Base-by-base conservation (phyloP, 495 filamentous ascomycete genomes). In the Baudoinia panamericana region DNA sequence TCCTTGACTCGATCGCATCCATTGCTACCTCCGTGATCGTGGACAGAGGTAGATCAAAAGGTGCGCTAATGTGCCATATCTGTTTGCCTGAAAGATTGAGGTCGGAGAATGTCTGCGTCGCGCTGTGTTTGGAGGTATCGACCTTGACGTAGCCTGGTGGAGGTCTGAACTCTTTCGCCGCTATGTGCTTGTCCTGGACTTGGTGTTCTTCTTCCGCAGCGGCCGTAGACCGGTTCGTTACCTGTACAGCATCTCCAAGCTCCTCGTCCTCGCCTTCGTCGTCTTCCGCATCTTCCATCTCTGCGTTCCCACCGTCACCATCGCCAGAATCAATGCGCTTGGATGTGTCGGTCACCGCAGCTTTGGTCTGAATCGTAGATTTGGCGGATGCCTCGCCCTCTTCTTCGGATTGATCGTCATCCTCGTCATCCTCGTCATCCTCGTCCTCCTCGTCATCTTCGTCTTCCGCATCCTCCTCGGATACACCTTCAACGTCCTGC, bases 11-110 rank as follows among this genome's bases (percentile, higher is more conserved):
- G 15, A 61, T 49, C 17, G 53, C 49, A 17, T 59, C 52, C 18
- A 63, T 30, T 0, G 64, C 59, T 5, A 70, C 32, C 20, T 65
- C 47, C 33, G 57, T 57, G 24, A 74, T 49, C 4, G 60, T 45
- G 19, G 47, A 39, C 4, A 74, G 45, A 4, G 70, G 58, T 7
- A 73, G 43, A 9, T 56, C 59, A 5, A 60, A 58, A 21, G 70
- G 70, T 23, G 64, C 65, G n/a, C 61, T 67, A 24, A 74, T 64
- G 45, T 74, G 66, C 70, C 70, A 74, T 23, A 74, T 54, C 41
- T 73, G 57, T 46, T 71, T 73, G 28, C 63, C 66, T 36, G 52
- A 43, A 3, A 69, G 45, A n/a, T 54, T 53, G 17, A 26, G 19
- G 3, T 50, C 30, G 9, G 41, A 3, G 16, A 44, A 17, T 2